A percentile compares a stretch with the other conserved stretches of the same genome.
Conservation (phyloP, 768 basidiomycete species). For the Pulveroboletus sp. region DNA sequence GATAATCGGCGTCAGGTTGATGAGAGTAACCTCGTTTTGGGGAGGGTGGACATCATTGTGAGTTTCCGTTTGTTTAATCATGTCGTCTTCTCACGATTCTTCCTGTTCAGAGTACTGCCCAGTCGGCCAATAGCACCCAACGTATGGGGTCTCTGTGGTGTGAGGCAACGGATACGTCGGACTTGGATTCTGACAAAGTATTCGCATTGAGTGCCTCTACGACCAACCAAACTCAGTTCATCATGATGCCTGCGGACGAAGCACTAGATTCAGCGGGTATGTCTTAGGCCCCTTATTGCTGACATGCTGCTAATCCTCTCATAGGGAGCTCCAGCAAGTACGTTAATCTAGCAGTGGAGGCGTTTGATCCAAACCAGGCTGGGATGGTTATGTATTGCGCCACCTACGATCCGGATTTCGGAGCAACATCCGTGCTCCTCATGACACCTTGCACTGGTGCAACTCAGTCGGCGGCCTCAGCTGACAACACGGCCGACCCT, state of each 20-base stretch:
- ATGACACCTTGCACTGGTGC: conserved; percentile 45
- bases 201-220: conserved; percentile 48
- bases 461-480: neutral
- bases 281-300: neutral
- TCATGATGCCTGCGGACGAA: conserved; percentile 30
- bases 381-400: conserved; percentile 47
- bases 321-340: conserved; percentile 15
- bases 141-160: conserved; percentile 19
- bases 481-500: conserved; percentile 2
- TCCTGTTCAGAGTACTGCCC: conserved; percentile 5
- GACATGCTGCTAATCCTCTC: conserved; percentile 2
- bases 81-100: conserved; percentile 1
- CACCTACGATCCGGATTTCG: conserved; percentile 54
- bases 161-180: conserved; percentile 9
- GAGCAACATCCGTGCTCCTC: conserved; percentile 44
- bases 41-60: conserved; percentile 48
- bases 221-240: conserved; percentile 41
- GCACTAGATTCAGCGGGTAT: conserved; percentile 9
- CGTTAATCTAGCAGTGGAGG: conserved; percentile 42
- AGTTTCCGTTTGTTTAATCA: conserved; percentile 14
- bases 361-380: conserved; percentile 38
- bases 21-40: conserved; percentile 30
- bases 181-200: conserved; percentile 23
- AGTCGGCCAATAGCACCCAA: neutral
- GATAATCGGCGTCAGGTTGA: conserved; percentile 8